Base-by-base conservation (phyloP, 108 stramenopile species). In the Skeletonema marinoi region DNA sequence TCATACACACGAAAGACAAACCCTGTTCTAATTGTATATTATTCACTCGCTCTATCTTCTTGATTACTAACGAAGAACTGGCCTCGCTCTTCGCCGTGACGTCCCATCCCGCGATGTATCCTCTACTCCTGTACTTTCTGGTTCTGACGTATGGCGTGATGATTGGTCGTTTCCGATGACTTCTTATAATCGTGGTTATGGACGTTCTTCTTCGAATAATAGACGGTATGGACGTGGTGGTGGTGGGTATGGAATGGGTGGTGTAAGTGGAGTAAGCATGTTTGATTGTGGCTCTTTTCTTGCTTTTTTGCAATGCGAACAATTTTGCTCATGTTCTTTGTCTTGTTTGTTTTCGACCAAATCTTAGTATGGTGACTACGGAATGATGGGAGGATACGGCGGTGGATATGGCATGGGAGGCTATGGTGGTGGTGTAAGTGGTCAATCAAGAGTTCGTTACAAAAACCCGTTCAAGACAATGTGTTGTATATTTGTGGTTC, bases 101-200 rank as follows among this genome's bases (percentile, higher is more conserved):
- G 64, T 78, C 62, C 77, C 77, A 61, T 78, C 77, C 63, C 77
- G 77, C 21, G 77, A 78, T 44, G 77, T 78, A 9, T 68, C 77
- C 3, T 68, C 68, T 16, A 54, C 41, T 30, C 62, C 68, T 64
- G 69, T 78, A 46, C 69, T 68, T 62, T 69, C 68, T 70, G 69
- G 77, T 16, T 44, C 39, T 29, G 77, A 78, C 33, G 77, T 78
- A 8, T 70, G 69, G 69, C 68, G 77, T 56, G 77, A 78, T 42
- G 77, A 78, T 65, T 78, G 77, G 68, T 64, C 68, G 63, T 19
- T 17, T 29, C 65, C 32, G 35, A 32, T 36, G 21, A 33, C 31
- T 70, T 56, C 8, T 35, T 33, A 38, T 19, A n/a, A 21, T 29
- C 56, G 68, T 46, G 51, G 41, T 2, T 46, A 70, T 38, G n/a